phyloP scores from a whole-genome alignment of 139 green algal genomes.

The Ettlia oleoabundans region DNA sequence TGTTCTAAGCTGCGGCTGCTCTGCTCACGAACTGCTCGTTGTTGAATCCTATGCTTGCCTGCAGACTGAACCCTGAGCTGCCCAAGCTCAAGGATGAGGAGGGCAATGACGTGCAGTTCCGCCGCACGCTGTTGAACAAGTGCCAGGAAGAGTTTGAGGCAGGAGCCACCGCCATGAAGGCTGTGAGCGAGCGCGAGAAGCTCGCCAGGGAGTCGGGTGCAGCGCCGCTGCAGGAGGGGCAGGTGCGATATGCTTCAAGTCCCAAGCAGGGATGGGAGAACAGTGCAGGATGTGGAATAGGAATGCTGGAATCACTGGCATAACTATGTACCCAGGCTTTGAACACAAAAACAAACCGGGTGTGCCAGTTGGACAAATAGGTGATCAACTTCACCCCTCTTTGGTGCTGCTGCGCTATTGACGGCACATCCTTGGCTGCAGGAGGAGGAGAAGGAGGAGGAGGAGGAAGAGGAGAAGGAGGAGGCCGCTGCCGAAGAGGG shows the following conservation, averaged over 20 bases:
- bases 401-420: no score
- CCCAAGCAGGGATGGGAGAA: no score
- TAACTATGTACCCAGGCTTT: no score
- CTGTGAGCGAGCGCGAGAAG: slow-evolving; percentile 67
- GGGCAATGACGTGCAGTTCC: slow-evolving; percentile 75
- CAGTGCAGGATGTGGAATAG: no score
- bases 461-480: slow-evolving; percentile 18
- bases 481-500: slow-evolving; percentile 36
- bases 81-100: slow-evolving; percentile 46
- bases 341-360: no score
- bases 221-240: slow-evolving; percentile 44
- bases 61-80: slow-evolving; percentile 47
- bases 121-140: slow-evolving; percentile 95
- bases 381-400: no score
- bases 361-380: no score
- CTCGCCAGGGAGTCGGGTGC: slow-evolving; percentile 50
- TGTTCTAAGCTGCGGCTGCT: no score
- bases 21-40: not conserved
- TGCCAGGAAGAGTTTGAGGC: slow-evolving; percentile 97
- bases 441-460: slow-evolving; percentile 32
- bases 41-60: not conserved
- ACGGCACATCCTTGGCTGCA: no score
- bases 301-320: no score
- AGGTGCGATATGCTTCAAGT: not conserved
- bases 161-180: slow-evolving; percentile 67